A percentile compares a stretch with the other conserved stretches of the same genome.
Evolutionary conservation across 208 protist species (phyloP).

Genomic region (Leishmania mexicana): DNA sequence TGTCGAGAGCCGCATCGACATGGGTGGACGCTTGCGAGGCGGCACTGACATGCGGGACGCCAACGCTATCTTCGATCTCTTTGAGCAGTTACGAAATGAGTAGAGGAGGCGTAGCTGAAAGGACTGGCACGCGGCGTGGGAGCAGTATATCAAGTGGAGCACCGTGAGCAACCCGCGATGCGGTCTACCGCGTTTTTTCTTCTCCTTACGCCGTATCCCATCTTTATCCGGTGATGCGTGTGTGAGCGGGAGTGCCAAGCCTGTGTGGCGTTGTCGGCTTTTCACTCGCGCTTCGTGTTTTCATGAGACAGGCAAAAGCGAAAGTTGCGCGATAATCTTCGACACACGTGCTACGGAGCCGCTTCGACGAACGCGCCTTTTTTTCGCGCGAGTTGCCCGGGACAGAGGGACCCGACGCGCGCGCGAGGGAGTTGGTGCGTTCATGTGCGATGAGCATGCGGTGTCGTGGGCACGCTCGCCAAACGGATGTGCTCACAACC

Average conservation of each 20-base stretch:
- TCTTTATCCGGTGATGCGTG: not conserved
- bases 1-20: conserved; percentile 59
- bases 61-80: conserved; percentile 53
- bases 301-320: not conserved
- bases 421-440: not conserved
- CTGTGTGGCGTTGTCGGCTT: not conserved
- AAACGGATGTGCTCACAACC: not conserved
- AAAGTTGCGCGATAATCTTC: not conserved
- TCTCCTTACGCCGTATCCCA: not conserved
- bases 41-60: conserved; percentile 55
- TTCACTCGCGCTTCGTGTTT: not conserved
- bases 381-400: not conserved
- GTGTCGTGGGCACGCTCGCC: not conserved
- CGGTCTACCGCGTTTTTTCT: not conserved
- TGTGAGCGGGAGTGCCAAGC: not conserved
- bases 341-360: not conserved
- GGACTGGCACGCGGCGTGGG: not conserved
- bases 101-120: conserved; percentile 12
- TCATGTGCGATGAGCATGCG: not conserved
- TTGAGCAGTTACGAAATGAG: conserved; percentile 47
- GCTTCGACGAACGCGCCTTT: not conserved
- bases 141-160: not conserved
- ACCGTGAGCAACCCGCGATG: not conserved
- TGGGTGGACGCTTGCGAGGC: conserved; percentile 44
- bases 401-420: not conserved